Conservation (phyloP, 2,329 filamentous ascomycete species). For the Aaosphaeria pasadenensis region DNA sequence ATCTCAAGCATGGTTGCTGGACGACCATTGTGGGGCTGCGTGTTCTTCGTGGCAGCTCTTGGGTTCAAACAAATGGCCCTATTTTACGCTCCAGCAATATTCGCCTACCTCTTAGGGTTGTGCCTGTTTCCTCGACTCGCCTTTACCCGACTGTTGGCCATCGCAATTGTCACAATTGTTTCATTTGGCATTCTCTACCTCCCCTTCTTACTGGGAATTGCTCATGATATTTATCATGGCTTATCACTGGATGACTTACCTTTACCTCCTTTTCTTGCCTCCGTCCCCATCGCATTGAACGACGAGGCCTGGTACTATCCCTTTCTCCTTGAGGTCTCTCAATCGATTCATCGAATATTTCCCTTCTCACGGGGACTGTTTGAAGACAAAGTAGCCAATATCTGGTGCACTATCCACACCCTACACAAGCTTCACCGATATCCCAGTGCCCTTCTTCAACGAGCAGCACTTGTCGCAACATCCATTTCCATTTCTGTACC, state of each 20-base stretch:
- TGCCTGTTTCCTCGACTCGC: conserved; percentile 76
- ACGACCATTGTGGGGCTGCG: conserved; percentile 79
- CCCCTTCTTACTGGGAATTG: conserved; percentile 69
- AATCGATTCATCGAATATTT: conserved; percentile 89
- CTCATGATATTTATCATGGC: conserved; percentile 62
- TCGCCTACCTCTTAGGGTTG: conserved; percentile 83
- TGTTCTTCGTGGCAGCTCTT: conserved; percentile 92
- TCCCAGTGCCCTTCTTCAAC: conserved; percentile 68
- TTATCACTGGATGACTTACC: conserved; percentile 58
- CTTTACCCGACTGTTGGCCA: conserved; percentile 65
- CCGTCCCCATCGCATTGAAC: conserved; percentile 57
- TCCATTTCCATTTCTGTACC: conserved; percentile 73
- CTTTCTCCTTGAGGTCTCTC: conserved; percentile 71
- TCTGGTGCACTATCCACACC: conserved; percentile 92
- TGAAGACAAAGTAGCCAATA: conserved; percentile 98
- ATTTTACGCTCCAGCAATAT: conserved; percentile 92
- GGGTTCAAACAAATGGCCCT: conserved; percentile 99
- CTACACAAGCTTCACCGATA: conserved; percentile 82
- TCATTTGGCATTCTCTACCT: conserved; percentile 74
- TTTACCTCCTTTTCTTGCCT: conserved; percentile 61
- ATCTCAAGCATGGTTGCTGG: conserved; percentile 87
- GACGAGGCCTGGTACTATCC: conserved; percentile 70
- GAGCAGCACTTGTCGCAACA: conserved; percentile 71
- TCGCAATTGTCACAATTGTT: conserved; percentile 68
- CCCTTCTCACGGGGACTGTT: conserved; percentile 95